These are phyloP conservation scores for Microcyclospora pomicola DNA, from an alignment of 2,329 filamentous ascomycete species.

Conservation along the genomic window DNA sequence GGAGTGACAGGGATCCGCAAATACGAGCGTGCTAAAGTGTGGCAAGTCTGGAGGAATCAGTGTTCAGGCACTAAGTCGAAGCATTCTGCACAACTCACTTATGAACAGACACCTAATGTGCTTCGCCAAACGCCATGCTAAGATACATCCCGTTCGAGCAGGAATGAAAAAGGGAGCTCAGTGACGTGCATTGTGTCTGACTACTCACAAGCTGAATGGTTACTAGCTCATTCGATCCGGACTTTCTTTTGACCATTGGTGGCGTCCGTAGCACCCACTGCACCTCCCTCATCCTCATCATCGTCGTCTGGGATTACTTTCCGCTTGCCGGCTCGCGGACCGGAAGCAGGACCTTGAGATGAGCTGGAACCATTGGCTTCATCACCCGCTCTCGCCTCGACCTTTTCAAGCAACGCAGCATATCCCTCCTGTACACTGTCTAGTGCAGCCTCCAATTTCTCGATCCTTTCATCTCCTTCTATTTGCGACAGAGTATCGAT, in stretches of 20 bases:
- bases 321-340: conserved; percentile 2
- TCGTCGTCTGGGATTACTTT: conserved; percentile 8
- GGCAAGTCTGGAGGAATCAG: no score
- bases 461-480: conserved; percentile 51
- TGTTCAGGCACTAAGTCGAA: no score
- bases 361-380: conserved; percentile 1
- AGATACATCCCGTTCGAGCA: no score
- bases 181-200: no score
- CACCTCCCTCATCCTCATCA: conserved; percentile 6
- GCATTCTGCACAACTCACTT: no score
- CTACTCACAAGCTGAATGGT: no score
- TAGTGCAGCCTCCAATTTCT: conserved; percentile 58
- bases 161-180: no score
- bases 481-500: conserved; percentile 56
- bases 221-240: not conserved
- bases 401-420: conserved; percentile 45
- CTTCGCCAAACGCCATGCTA: no score
- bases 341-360: not conserved
- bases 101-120: no score
- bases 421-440: conserved; percentile 59
- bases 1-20: no score
- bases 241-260: conserved; percentile 3
- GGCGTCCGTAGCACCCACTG: conserved; percentile 1
- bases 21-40: no score
- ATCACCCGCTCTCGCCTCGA: conserved; percentile 8